These are phyloP conservation scores for Penicillium canariense DNA, from an alignment of 495 filamentous ascomycete genomes.

Conservation along the genomic window DNA sequence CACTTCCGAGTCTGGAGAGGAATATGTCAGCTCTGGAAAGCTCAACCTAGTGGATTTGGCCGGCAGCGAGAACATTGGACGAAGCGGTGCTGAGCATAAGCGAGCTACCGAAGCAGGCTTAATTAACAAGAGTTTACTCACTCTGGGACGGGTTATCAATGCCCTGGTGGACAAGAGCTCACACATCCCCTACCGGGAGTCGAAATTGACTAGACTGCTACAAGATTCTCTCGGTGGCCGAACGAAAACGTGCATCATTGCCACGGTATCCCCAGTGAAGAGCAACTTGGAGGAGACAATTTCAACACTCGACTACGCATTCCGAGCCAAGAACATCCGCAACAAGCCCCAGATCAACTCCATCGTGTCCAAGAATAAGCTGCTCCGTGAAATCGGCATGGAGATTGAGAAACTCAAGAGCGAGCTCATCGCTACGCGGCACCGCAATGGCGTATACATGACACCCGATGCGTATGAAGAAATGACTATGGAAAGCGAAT, in stretches of 20 bases:
- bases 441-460: constrained; percentile 93
- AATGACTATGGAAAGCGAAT: constrained; percentile 86
- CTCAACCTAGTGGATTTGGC: constrained; percentile 95
- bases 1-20: constrained; percentile 76
- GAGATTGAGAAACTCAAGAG: constrained; percentile 94
- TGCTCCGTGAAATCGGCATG: constrained; percentile 83
- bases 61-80: constrained; percentile 95
- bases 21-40: constrained; percentile 90
- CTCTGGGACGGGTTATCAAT: constrained; percentile 94
- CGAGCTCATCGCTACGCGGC: constrained; percentile 87
- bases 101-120: constrained; percentile 91
- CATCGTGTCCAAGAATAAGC: constrained; percentile 83
- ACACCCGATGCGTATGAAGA: constrained; percentile 81
- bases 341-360: constrained; percentile 97
- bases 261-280: constrained; percentile 89
- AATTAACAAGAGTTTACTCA: constrained; percentile 97
- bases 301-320: constrained; percentile 95
- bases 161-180: constrained; percentile 86
- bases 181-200: constrained; percentile 95
- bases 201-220: constrained; percentile 88
- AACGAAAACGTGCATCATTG: constrained; percentile 98
- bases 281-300: constrained; percentile 97
- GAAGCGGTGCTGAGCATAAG: constrained; percentile 96
- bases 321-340: constrained; percentile 95
- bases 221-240: constrained; percentile 95